Conservation (phyloP, 202 grass and related monocot genomes). For the Panicum hallii region DNA sequence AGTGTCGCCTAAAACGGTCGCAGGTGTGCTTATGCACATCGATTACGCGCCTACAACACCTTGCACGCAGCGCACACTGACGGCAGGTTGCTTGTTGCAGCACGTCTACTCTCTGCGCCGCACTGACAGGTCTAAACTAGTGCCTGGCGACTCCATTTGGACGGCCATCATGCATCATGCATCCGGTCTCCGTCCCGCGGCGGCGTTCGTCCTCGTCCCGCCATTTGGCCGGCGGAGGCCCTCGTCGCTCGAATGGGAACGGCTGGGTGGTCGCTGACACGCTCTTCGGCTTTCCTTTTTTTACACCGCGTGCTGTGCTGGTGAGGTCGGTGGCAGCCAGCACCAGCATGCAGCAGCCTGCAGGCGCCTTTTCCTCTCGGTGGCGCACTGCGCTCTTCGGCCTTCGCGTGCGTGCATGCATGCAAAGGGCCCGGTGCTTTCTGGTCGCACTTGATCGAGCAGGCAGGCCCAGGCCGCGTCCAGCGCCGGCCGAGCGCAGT, state of each 20-base stretch:
- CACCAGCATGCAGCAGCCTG: not conserved
- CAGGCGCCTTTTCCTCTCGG: not conserved
- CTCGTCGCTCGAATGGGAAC: not conserved
- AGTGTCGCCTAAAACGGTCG: constrained; percentile 26
- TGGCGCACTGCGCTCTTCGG: not conserved
- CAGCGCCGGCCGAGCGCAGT: not conserved
- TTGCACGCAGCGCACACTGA: not conserved
- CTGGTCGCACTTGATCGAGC: constrained; percentile 12
- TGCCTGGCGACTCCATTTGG: constrained; percentile 10
- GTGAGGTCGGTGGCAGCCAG: not conserved
- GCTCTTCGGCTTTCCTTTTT: not conserved
- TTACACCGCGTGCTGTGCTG: not conserved
- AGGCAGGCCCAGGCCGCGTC: not conserved
- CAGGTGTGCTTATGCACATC: constrained; percentile 1
- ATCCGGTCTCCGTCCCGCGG: not conserved
- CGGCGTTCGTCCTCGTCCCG: not conserved
- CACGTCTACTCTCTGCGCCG: constrained; percentile 1
- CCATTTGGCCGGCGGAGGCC: constrained; percentile 22
- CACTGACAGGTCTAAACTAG: not conserved
- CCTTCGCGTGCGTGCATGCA: not conserved
- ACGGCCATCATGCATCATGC: not conserved
- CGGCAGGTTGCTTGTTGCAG: not conserved
- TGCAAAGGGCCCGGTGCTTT: not conserved
- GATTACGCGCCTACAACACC: not conserved
- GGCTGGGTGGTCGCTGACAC: not conserved